phyloP scores from a whole-genome alignment of 805 yeast genomes.

The Tetrapisispora fleetii region DNA sequence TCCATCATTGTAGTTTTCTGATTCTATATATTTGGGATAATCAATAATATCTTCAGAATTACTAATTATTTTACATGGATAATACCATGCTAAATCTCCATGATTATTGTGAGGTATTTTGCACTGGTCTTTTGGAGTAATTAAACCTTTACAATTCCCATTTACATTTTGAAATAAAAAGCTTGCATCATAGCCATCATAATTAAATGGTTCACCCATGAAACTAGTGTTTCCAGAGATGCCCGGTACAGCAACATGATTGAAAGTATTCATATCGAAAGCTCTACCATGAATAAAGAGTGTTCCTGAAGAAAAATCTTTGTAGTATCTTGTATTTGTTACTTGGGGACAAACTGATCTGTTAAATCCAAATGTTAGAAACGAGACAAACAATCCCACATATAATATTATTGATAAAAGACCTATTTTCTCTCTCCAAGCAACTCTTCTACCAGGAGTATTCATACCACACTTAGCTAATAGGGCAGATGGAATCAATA shows the following conservation, averaged over 20 bases:
- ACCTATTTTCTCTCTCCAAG: conserved; percentile 95
- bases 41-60: conserved; percentile 54
- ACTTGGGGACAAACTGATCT: conserved; percentile 57
- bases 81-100: conserved; percentile 83
- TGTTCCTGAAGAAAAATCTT: conserved; percentile 43
- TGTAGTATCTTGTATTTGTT: conserved; percentile 41
- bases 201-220: conserved; percentile 73
- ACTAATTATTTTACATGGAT: conserved; percentile 71
- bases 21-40: conserved; percentile 44
- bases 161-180: conserved; percentile 85
- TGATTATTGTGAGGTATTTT: conserved; percentile 57
- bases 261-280: conserved; percentile 54
- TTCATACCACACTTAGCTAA: conserved; percentile 58
- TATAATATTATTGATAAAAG: conserved; percentile 62
- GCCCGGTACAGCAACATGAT: conserved; percentile 77
- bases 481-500: conserved; percentile 78
- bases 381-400: conserved; percentile 72
- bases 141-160: conserved; percentile 75
- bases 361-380: conserved; percentile 82
- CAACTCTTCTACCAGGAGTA: conserved; percentile 74
- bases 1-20: conserved; percentile 54
- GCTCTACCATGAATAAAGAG: conserved; percentile 71
- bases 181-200: conserved; percentile 80
- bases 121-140: conserved; percentile 57
- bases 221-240: conserved; percentile 57